phyloP scores from a whole-genome alignment of 768 basidiomycete species.

The Lentinula detonsa region DNA sequence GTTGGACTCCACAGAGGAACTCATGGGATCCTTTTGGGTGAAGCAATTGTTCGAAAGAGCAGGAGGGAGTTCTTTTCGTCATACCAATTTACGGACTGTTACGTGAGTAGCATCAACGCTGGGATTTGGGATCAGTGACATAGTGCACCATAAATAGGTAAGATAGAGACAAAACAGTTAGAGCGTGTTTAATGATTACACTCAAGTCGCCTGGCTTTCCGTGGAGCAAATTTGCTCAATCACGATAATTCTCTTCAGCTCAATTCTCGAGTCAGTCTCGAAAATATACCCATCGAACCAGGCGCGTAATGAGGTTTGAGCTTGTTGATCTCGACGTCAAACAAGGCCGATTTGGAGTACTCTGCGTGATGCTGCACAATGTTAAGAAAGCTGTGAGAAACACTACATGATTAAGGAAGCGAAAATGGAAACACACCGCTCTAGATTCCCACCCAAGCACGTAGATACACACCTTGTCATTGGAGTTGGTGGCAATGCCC shows the following conservation, averaged over 20 bases:
- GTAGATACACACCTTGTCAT: slow-evolving; percentile 14
- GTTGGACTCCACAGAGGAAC: neutral
- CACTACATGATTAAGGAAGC: neutral
- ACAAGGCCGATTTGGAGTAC: slow-evolving; percentile 13
- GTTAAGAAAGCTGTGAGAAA: neutral
- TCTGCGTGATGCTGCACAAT: slow-evolving; percentile 6
- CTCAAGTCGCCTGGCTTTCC: too few relatives aligned
- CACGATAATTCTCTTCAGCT: neutral
- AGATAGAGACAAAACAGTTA: neutral
- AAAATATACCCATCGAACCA: neutral
- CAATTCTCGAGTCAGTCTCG: neutral
- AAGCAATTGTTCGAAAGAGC: neutral
- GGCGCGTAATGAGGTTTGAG: slow-evolving; percentile 11
- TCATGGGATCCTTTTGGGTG: neutral
- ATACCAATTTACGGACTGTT: neutral
- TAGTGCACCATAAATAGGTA: neutral
- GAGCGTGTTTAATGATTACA: too few relatives aligned
- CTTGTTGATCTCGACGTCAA: slow-evolving; percentile 15
- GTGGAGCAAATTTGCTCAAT: neutral
- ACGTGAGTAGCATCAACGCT: neutral
- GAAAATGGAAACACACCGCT: slow-evolving; percentile 7
- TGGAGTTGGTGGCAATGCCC: slow-evolving; percentile 13
- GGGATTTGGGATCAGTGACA: neutral
- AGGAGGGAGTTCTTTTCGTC: neutral
- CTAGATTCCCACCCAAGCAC: slow-evolving; percentile 17